A percentile compares a stretch with the other conserved stretches of the same genome.
phyloP scores from a whole-genome alignment of 306 rosid species.

The Prunus dulcis region DNA sequence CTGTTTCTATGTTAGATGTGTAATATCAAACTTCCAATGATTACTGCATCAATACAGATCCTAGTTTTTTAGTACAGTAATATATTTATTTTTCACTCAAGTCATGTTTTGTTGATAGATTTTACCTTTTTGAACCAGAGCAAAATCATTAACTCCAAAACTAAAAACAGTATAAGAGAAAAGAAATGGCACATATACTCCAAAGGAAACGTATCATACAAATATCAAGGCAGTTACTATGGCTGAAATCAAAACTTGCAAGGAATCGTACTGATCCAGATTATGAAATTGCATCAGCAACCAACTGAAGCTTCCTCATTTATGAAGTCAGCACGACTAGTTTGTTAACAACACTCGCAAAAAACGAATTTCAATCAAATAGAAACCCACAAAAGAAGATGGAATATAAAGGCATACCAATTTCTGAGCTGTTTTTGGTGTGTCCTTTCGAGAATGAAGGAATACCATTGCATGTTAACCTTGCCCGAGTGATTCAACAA shows the following conservation, averaged over 20 bases:
- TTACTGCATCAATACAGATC: too few relatives aligned
- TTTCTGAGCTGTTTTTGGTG: too few relatives aligned
- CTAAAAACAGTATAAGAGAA: neutral
- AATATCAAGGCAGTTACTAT: neutral
- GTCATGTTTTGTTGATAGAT: neutral
- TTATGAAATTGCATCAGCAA: neutral
- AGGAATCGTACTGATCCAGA: neutral
- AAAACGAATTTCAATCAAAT: conserved; percentile 25
- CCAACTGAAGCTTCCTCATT: neutral
- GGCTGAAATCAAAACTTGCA: neutral
- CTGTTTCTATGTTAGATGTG: too few relatives aligned
- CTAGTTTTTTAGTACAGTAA: too few relatives aligned
- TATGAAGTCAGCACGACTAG: neutral
- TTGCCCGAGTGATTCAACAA: too few relatives aligned
- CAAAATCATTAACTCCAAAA: neutral
- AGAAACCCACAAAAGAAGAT: conserved; percentile 6
- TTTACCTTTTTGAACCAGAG: neutral
- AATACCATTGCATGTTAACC: too few relatives aligned
- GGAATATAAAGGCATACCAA: too few relatives aligned
- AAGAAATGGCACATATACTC: neutral
- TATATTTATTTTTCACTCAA: too few relatives aligned
- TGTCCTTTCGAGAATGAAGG: too few relatives aligned
- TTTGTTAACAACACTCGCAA: neutral
- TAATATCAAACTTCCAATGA: too few relatives aligned
- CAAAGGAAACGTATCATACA: neutral